These are phyloP conservation scores for Heliamphora pulchella DNA, from an alignment of 179 eudicot genomes.

Conservation along the genomic window DNA sequence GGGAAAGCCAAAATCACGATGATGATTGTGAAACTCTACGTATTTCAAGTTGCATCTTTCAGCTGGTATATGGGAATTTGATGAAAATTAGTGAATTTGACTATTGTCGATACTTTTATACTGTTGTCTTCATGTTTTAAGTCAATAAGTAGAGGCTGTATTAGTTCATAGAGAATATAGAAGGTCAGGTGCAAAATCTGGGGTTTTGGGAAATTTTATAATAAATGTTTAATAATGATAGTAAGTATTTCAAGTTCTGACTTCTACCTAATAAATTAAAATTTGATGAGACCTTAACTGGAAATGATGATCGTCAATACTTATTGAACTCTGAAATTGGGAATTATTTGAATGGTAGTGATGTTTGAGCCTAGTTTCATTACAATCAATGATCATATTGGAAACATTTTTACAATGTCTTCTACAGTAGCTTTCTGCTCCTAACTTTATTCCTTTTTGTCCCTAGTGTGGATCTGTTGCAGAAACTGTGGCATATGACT, in stretches of 20 bases:
- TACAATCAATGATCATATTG: neutral
- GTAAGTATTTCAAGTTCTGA: neutral
- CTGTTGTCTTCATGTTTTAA: no score
- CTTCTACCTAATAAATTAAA: neutral
- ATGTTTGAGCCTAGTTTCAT: neutral
- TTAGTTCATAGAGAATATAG: no score
- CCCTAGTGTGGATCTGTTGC: constrained; percentile 76
- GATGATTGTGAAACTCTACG: no score
- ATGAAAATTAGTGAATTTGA: constrained; percentile 3
- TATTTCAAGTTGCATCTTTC: neutral
- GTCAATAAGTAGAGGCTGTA: no score
- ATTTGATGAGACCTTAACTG: neutral
- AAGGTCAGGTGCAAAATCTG: no score
- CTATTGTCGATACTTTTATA: neutral
- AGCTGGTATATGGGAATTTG: neutral
- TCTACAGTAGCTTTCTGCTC: neutral
- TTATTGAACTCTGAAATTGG: neutral
- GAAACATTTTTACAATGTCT: neutral
- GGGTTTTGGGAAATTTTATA: no score
- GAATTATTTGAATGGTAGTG: neutral
- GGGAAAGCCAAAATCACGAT: neutral
- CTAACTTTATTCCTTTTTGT: neutral
- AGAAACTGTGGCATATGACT: constrained; percentile 85
- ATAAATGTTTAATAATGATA: neutral
- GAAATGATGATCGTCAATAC: neutral